Evolutionary conservation across 805 yeast genomes (phyloP).

Genomic region (Metschnikowia noctiluminum): DNA sequence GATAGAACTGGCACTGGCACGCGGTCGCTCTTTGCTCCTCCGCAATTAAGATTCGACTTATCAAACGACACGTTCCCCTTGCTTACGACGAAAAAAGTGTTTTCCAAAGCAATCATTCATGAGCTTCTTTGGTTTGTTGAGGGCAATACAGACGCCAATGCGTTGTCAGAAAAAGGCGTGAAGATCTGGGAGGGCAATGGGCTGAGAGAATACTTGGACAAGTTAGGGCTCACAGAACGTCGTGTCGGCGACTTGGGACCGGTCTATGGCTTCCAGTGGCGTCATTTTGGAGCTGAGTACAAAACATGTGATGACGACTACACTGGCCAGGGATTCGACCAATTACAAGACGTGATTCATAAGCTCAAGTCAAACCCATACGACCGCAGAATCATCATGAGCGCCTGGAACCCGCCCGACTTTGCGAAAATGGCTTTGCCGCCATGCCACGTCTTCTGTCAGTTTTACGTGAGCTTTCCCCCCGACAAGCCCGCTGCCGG

Average conservation of each 20-base stretch:
- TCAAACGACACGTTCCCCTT: constrained; percentile 76
- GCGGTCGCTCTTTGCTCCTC: constrained; percentile 86
- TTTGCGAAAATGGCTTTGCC: constrained; percentile 94
- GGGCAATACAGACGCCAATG: constrained; percentile 86
- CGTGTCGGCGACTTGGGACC: constrained; percentile 97
- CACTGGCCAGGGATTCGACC: constrained; percentile 86
- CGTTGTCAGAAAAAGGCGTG: constrained; percentile 78
- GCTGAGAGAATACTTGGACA: constrained; percentile 83
- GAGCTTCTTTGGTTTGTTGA: constrained; percentile 91
- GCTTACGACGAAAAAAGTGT: constrained; percentile 89
- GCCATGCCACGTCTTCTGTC: constrained; percentile 96
- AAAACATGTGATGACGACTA: constrained; percentile 84
- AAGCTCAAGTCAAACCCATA: constrained; percentile 85
- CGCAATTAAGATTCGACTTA: constrained; percentile 82
- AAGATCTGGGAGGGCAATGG: constrained; percentile 99
- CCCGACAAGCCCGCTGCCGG: constrained; percentile 23
- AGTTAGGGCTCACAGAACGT: constrained; percentile 73
- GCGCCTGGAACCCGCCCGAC: constrained; percentile 99
- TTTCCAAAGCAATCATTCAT: constrained; percentile 81
- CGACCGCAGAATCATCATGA: constrained; percentile 88
- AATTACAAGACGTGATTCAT: constrained; percentile 72
- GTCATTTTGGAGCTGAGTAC: constrained; percentile 97
- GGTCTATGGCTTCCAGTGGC: constrained; percentile 98
- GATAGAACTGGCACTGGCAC: constrained; percentile 99
- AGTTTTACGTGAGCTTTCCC: constrained; percentile 91